Conservation (phyloP, 331 rosid species). For the Pyracantha coccinea region DNA sequence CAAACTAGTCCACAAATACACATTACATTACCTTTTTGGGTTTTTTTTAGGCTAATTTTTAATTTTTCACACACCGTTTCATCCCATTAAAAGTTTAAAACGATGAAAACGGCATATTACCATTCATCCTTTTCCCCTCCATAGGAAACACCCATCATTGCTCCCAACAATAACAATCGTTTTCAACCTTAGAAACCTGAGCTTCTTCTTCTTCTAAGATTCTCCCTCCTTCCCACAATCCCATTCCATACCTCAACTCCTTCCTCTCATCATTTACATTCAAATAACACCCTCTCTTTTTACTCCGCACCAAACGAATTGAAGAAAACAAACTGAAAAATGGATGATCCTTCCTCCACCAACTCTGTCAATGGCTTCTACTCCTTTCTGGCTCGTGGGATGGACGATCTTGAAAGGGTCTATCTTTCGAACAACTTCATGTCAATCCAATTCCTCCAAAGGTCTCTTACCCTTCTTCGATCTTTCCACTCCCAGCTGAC, state of each 20-base stretch:
- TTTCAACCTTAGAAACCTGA: conserved; percentile 96
- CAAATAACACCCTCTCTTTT: conserved; percentile 38
- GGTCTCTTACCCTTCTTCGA: conserved; percentile 77
- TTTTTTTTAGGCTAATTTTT: not conserved
- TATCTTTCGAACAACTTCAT: conserved; percentile 76
- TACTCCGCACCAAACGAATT: not conserved
- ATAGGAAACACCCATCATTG: conserved; percentile 99
- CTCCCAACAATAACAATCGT: conserved; percentile 85
- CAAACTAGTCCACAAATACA: no score
- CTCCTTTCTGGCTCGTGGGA: conserved; percentile 73
- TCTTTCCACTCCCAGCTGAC: conserved; percentile 86
- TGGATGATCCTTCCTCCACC: conserved; percentile 87
- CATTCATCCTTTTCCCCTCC: conserved; percentile 97
- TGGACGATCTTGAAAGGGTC: conserved; percentile 91
- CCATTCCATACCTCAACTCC: not conserved
- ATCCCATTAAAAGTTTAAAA: conserved; percentile 67
- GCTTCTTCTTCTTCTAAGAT: conserved; percentile 49
- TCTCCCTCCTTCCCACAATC: conserved; percentile 39
- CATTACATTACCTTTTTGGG: not conserved
- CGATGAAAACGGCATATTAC: conserved; percentile 93
- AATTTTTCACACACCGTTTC: conserved; percentile 23
- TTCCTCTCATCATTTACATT: conserved; percentile 21
- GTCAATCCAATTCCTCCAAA: conserved; percentile 99
- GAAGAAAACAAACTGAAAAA: not conserved
- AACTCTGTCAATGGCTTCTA: conserved; percentile 98